Evolutionary conservation across 371 early-diverging fungal species (phyloP).

Genomic region (Mucor indicus): DNA sequence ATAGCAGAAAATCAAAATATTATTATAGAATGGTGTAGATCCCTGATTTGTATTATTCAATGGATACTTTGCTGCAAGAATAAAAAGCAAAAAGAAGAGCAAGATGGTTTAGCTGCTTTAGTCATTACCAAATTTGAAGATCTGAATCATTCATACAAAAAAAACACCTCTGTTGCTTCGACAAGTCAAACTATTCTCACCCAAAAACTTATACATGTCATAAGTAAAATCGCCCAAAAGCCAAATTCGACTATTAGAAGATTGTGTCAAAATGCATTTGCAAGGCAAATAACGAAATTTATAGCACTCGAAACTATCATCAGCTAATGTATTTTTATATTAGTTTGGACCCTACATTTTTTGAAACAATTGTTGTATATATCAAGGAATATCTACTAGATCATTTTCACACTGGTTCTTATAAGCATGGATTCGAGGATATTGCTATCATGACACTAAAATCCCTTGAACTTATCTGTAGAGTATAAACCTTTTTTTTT

Average conservation of each 20-base stretch:
- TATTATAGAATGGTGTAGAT: conserved; percentile 39
- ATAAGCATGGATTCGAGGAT: conserved; percentile 54
- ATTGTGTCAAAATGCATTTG: conserved; percentile 8
- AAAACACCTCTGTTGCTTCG: background rate
- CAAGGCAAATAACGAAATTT: too few relatives aligned
- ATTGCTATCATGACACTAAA: conserved; percentile 62
- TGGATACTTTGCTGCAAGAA: conserved; percentile 29
- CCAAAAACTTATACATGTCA: conserved; percentile 34
- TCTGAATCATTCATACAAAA: background rate
- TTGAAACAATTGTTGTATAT: conserved; percentile 22
- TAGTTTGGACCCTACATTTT: conserved; percentile 14
- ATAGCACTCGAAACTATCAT: too few relatives aligned
- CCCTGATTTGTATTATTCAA: conserved; percentile 26
- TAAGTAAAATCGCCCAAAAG: conserved; percentile 23
- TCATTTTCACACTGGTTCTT: conserved; percentile 53
- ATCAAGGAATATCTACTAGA: conserved; percentile 34
- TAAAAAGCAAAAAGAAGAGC: conserved; percentile 3
- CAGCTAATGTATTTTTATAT: background rate
- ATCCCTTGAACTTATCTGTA: conserved; percentile 58
- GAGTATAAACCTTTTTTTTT: conserved; percentile 1
- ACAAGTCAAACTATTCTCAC: conserved; percentile 23
- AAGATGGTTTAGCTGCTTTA: conserved; percentile 6
- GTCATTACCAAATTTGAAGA: background rate
- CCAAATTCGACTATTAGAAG: conserved; percentile 6
- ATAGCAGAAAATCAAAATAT: conserved; percentile 11